Evolutionary conservation across 768 basidiomycete genomes (phyloP).

Genomic region (Mycena latifolia): DNA sequence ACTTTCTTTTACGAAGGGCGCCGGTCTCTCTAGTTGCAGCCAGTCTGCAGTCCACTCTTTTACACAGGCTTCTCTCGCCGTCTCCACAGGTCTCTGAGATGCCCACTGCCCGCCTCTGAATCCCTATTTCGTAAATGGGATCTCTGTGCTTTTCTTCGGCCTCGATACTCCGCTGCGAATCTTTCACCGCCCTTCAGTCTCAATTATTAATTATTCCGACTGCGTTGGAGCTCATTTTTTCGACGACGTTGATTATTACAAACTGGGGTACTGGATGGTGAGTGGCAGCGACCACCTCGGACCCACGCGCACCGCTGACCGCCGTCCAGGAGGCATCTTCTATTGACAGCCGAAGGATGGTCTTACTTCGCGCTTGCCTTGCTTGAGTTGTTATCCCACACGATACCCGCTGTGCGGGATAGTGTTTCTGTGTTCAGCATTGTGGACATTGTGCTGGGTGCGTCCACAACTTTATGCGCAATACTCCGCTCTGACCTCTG

Average conservation of each 20-base stretch:
- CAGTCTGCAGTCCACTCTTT: constrained; percentile 66
- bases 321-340: constrained; percentile 60
- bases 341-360: constrained; percentile 74
- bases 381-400: constrained; percentile 71
- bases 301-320: constrained; percentile 4
- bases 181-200: constrained; percentile 60
- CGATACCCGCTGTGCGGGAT: constrained; percentile 63
- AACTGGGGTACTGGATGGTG: constrained; percentile 64
- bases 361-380: constrained; percentile 70
- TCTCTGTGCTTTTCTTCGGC: constrained; percentile 78
- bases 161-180: constrained; percentile 77
- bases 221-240: constrained; percentile 71
- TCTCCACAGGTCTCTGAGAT: constrained; percentile 50
- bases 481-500: background rate
- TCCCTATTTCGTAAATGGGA: constrained; percentile 53
- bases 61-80: constrained; percentile 38
- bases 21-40: constrained; percentile 48
- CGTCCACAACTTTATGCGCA: constrained; percentile 37
- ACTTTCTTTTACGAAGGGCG: constrained; percentile 34
- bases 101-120: constrained; percentile 42
- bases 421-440: constrained; percentile 60
- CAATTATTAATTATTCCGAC: constrained; percentile 71
- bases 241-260: constrained; percentile 62
- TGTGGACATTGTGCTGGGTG: constrained; percentile 74
- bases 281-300: constrained; percentile 39